A percentile compares a stretch with the other conserved stretches of the same genome.
These are phyloP conservation scores for Physaria fendleri DNA, from an alignment of 345 rosid genomes.

Conservation along the genomic window DNA sequence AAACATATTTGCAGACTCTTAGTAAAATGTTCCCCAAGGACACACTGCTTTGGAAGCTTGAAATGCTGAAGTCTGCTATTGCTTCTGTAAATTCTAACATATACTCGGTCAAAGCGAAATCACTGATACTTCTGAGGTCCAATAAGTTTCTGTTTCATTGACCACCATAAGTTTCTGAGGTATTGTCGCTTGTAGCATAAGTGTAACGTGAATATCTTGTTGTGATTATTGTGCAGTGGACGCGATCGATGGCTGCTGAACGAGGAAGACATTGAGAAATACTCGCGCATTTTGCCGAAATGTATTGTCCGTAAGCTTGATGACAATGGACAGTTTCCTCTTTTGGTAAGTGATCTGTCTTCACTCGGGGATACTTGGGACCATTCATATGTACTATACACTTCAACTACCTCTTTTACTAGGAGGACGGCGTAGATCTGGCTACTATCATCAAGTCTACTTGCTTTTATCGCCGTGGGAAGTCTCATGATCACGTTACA, in stretches of 20 bases:
- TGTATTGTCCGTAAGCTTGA: slow-evolving; percentile 44
- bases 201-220: not conserved
- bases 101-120: slow-evolving; percentile 51
- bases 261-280: slow-evolving; percentile 53
- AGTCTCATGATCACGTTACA: slow-evolving; percentile 27
- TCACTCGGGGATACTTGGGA: no score
- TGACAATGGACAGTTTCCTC: slow-evolving; percentile 60
- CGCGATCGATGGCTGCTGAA: slow-evolving; percentile 64
- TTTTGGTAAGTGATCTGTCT: slow-evolving; percentile 49
- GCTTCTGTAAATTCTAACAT: slow-evolving; percentile 48
- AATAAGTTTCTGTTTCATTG: not conserved
- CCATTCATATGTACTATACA: no score
- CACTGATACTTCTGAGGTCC: slow-evolving; percentile 53
- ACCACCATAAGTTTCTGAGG: no score
- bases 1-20: slow-evolving; percentile 39
- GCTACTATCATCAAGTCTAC: slow-evolving; percentile 35
- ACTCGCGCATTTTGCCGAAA: slow-evolving; percentile 31
- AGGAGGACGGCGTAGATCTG: slow-evolving; percentile 54
- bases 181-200: not conserved
- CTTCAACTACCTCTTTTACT: not conserved
- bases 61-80: slow-evolving; percentile 48
- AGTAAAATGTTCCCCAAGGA: slow-evolving; percentile 48
- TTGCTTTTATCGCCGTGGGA: slow-evolving; percentile 51
- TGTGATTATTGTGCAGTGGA: slow-evolving; percentile 44
- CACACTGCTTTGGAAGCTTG: slow-evolving; percentile 71